Conservation (phyloP, 2,329 filamentous ascomycete species). For the Colletotrichum noveboracense region DNA sequence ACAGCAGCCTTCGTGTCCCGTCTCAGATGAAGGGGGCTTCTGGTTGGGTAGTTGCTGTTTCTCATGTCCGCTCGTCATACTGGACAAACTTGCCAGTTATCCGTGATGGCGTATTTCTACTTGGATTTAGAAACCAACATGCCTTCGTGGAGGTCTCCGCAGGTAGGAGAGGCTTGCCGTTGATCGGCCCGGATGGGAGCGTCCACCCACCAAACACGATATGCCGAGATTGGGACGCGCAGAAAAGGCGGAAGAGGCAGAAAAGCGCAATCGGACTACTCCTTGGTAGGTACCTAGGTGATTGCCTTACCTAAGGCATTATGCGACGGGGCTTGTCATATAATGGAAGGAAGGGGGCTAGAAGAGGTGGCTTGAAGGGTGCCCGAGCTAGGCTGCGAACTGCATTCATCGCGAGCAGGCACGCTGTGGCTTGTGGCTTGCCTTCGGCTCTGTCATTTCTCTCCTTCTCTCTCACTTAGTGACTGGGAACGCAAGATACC, state of each 20-base stretch:
- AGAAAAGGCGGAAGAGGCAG: neutral
- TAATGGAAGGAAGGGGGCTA: neutral
- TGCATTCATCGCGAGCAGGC: neutral
- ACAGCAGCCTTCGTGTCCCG: neutral
- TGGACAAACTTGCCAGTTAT: neutral
- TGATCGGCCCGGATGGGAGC: neutral
- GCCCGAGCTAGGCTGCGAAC: neutral
- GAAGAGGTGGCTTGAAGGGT: neutral
- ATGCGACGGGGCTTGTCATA: neutral
- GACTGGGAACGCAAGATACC: too few relatives aligned
- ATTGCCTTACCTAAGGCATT: neutral
- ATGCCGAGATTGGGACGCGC: neutral
- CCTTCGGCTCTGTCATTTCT: neutral
- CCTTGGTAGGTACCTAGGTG: neutral
- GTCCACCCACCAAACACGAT: neutral
- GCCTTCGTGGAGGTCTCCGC: neutral
- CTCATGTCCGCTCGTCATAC: neutral
- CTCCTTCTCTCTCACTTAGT: neutral
- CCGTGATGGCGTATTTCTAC: neutral
- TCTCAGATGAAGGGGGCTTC: neutral
- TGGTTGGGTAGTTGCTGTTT: neutral
- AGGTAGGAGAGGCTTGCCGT: neutral
- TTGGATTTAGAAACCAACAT: neutral
- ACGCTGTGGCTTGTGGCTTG: conserved; percentile 13
- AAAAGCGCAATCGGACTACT: neutral